A percentile compares a stretch with the other conserved stretches of the same genome.
Evolutionary conservation across 805 yeast species (phyloP).

Genomic region (Hanseniaspora lachancei): DNA sequence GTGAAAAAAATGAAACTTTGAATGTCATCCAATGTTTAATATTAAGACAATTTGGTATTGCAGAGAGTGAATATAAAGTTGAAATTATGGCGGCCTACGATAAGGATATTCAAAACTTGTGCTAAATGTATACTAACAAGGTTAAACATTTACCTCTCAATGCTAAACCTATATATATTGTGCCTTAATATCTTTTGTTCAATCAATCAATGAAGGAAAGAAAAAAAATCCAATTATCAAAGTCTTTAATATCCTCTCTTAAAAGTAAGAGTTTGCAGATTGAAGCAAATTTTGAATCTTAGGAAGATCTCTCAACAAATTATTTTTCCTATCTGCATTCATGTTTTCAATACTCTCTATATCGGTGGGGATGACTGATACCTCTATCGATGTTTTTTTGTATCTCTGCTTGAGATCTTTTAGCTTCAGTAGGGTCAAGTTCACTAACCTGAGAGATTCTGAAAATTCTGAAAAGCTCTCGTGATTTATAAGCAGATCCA

Average conservation of each 20-base stretch:
- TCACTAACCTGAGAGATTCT: background rate
- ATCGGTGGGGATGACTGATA: background rate
- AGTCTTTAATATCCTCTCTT: background rate
- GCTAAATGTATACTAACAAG: background rate
- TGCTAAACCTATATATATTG: too few relatives aligned
- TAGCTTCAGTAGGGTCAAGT: constrained; percentile 3
- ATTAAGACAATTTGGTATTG: constrained; percentile 89
- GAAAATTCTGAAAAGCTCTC: background rate
- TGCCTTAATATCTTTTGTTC: too few relatives aligned
- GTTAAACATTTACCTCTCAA: too few relatives aligned
- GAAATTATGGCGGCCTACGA: constrained; percentile 65
- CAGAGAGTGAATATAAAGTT: constrained; percentile 82
- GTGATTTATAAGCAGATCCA: constrained; percentile 18
- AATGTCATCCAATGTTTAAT: constrained; percentile 86
- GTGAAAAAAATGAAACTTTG: constrained; percentile 62
- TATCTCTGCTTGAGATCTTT: constrained; percentile 4
- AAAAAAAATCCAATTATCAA: background rate
- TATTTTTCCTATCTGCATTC: background rate
- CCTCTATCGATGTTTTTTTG: background rate
- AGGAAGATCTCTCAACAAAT: background rate
- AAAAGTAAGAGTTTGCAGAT: background rate
- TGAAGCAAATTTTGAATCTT: background rate
- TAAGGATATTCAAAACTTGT: constrained; percentile 35
- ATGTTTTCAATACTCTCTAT: background rate
- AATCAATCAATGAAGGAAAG: too few relatives aligned